Evolutionary conservation across 768 basidiomycete species (phyloP), one percentile per base, ranked within the genome.

Genomic region (Boletellus sp.): DNA sequence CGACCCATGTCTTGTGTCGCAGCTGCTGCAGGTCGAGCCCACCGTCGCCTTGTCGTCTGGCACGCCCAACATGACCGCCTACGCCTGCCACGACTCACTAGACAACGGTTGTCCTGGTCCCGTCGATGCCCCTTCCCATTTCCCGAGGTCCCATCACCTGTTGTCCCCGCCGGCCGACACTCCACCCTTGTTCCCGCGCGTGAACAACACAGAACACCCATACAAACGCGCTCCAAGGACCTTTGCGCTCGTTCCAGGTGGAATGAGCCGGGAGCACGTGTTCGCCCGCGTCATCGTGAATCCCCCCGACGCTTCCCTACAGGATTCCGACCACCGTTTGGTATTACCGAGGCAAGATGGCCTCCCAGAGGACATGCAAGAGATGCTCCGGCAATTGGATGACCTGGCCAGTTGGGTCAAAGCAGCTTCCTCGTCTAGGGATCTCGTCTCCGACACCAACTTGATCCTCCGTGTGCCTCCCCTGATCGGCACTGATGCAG

Each of bases 311-410:
- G 26, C 39, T 31, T 23, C 41, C 6, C 22, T 22, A 31, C 26
- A 26, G 6, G 33, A 42, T 23, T 13, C 23, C 11, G 13, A 4
- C 32, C 11, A 17, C 32, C 11, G 17, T 20, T 36, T 40, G 6
- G 6, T 28, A 22, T 33, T 36, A 7, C 16, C 45, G 7, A 33
- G 6, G 13, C 16, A 47, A 16, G 31, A 34, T 19, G 65, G 67
- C n/a, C 52, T 68, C 35, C 63, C 57, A 36, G 52, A 54, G 23
- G 66, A 67, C 41, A 61, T 69, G 59, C 57, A 39, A 26, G 63
- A 61, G 17, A 45, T 63, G 2, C 54, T 67, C 16, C 53, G 39
- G 28, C 54, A 68, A 40, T 47, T 67, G 35, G 66, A 68, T 32
- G 59, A 66, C 35, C 31, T 67, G 37, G 66, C 66, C 2, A 38